These are phyloP conservation scores for Termitomyces sp. DNA, from an alignment of 1,284 basidiomycete genomes.

Conservation along the genomic window DNA sequence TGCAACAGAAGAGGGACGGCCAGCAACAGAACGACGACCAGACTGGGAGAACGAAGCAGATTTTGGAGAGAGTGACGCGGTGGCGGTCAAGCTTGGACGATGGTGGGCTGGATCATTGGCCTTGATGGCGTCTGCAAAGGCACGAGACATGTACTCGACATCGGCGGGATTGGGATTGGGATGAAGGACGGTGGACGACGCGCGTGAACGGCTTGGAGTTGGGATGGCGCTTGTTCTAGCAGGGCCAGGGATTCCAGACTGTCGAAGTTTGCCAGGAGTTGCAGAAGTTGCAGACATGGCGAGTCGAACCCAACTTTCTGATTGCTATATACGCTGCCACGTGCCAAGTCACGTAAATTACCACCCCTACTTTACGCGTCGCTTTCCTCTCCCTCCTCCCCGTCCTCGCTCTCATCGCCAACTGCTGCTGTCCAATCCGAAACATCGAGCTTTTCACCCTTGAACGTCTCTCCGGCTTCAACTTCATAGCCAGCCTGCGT, in stretches of 20 bases:
- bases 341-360: slow-evolving; percentile 3
- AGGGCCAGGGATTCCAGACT: slow-evolving; percentile 56
- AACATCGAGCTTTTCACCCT: slow-evolving; percentile 62
- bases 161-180: slow-evolving; percentile 32
- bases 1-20: slow-evolving; percentile 46
- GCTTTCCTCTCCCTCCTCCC: slow-evolving; percentile 22
- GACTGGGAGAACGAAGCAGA: slow-evolving; percentile 34
- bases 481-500: slow-evolving; percentile 88
- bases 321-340: slow-evolving; percentile 9
- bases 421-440: slow-evolving; percentile 53
- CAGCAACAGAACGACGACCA: slow-evolving; percentile 33
- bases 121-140: slow-evolving; percentile 72
- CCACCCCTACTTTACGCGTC: slow-evolving; percentile 1
- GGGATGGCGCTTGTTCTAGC: slow-evolving; percentile 56
- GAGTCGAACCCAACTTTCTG: slow-evolving; percentile 3
- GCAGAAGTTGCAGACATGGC: slow-evolving; percentile 15
- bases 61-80: slow-evolving; percentile 48
- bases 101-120: slow-evolving; percentile 74
- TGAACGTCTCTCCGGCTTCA: slow-evolving; percentile 52
- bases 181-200: slow-evolving; percentile 47
- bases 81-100: slow-evolving; percentile 37
- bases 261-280: slow-evolving; percentile 17
- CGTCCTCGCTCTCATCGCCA: slow-evolving; percentile 24
- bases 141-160: slow-evolving; percentile 53
- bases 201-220: slow-evolving; percentile 65